Conservation (phyloP, 148 eudicot species). For the Rhododendron griersonianum region DNA sequence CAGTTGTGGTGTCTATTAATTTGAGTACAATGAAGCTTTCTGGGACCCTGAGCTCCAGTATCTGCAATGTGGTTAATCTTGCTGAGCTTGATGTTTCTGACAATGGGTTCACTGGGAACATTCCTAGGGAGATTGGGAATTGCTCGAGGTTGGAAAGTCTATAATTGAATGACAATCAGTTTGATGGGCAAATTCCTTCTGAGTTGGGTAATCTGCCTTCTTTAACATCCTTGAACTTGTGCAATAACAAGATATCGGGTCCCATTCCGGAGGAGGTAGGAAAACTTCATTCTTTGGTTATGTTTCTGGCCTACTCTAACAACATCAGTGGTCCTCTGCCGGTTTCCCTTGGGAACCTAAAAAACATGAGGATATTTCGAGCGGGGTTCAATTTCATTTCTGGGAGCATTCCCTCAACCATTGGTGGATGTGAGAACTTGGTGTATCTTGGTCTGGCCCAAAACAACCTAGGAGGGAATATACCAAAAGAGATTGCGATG, state of each 20-base stretch:
- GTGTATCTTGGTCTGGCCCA: conserved; percentile 81
- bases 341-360: conserved; percentile 64
- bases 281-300: conserved; percentile 52
- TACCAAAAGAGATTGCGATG: conserved; percentile 78
- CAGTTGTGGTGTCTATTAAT: too few species aligned
- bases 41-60: conserved; percentile 18
- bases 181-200: conserved; percentile 64
- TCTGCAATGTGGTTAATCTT: conserved; percentile 57
- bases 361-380: conserved; percentile 53
- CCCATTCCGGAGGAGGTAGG: conserved; percentile 75
- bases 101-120: conserved; percentile 48
- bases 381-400: conserved; percentile 71
- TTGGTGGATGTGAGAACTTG: conserved; percentile 58
- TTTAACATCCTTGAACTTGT: conserved; percentile 59
- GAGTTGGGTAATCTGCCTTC: conserved; percentile 56
- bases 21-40: too few species aligned
- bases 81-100: conserved; percentile 45
- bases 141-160: conserved; percentile 48
- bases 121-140: conserved; percentile 68
- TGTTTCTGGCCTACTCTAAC: conserved; percentile 72
- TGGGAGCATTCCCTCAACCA: conserved; percentile 76
- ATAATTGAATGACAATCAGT: conserved; percentile 53
- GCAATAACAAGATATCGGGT: conserved; percentile 80
- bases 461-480: conserved; percentile 52
- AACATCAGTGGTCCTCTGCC: conserved; percentile 64